These are phyloP conservation scores for Sporothrix brasiliensis DNA, from an alignment of 2,329 filamentous ascomycete genomes.

Conservation along the genomic window DNA sequence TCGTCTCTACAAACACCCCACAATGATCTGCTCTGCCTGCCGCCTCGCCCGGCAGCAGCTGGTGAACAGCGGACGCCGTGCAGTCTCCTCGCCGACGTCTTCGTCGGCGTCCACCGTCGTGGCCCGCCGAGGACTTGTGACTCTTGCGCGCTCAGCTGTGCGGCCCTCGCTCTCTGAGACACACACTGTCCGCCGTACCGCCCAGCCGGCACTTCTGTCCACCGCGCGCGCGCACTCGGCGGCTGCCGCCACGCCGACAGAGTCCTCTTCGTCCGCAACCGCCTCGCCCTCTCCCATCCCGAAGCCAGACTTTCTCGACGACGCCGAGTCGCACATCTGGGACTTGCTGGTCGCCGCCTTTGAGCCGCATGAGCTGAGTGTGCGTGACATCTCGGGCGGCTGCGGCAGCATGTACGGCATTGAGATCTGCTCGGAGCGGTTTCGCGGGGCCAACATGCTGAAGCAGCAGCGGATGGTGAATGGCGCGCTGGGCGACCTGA, in stretches of 20 bases:
- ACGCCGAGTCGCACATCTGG: constrained; percentile 63
- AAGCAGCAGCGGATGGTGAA: constrained; percentile 86
- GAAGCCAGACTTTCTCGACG: constrained; percentile 56
- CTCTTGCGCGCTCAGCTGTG: neutral
- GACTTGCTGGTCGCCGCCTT: constrained; percentile 56
- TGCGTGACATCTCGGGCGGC: constrained; percentile 80
- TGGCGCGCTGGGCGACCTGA: constrained; percentile 69
- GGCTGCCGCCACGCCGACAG: neutral
- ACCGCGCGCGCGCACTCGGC: neutral
- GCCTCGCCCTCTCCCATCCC: constrained; percentile 36
- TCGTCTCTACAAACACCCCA: neutral
- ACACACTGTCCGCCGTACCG: too few relatives aligned
- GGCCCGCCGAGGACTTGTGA: constrained; percentile 1
- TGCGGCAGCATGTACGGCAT: constrained; percentile 89
- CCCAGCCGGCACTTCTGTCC: neutral
- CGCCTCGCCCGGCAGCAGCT: constrained; percentile 30
- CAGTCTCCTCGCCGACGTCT: neutral
- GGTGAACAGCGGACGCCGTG: constrained; percentile 3
- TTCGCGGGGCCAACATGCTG: constrained; percentile 70
- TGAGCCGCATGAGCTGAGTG: constrained; percentile 57
- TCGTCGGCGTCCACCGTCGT: neutral
- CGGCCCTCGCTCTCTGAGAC: neutral
- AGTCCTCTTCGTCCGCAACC: neutral
- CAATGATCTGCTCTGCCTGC: constrained; percentile 30
- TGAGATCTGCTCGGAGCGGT: constrained; percentile 71